phyloP scores from a whole-genome alignment of 257 asterid genomes.

The Coffea canephora region DNA sequence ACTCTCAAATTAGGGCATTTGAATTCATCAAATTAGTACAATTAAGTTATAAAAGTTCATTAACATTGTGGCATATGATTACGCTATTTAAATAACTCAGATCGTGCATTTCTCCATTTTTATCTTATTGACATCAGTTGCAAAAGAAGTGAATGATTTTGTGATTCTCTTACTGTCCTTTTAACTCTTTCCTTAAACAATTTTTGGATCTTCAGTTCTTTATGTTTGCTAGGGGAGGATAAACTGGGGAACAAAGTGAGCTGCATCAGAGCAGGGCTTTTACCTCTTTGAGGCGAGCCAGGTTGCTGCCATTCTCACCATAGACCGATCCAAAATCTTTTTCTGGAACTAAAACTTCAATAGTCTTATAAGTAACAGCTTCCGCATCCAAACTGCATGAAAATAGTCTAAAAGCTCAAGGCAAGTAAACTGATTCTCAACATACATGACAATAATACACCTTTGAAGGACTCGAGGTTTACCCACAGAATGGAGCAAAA shows the following conservation, averaged over 20 bases:
- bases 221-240: not conserved
- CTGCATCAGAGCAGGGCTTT: not conserved
- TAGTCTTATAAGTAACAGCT: conserved; percentile 19
- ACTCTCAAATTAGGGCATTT: not conserved
- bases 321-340: conserved; percentile 36
- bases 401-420: conserved; percentile 2
- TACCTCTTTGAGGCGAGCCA: conserved; percentile 54
- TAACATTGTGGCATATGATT: not conserved
- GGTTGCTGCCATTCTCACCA: conserved; percentile 49
- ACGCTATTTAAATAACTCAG: not conserved
- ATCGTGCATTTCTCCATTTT: not conserved
- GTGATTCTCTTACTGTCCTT: not conserved
- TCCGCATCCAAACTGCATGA: conserved; percentile 23
- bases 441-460: not conserved
- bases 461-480: not conserved
- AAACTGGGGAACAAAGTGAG: not conserved
- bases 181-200: not conserved
- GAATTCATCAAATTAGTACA: not conserved
- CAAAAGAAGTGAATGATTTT: not conserved
- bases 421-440: not conserved
- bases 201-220: conserved; percentile 12
- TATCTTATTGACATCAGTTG: not conserved
- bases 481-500: not conserved
- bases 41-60: not conserved
- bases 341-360: conserved; percentile 34